Evolutionary conservation across 2,329 filamentous ascomycete species (phyloP), one percentile per base, ranked within the genome.

Genomic region (Aspergillus sp.): DNA sequence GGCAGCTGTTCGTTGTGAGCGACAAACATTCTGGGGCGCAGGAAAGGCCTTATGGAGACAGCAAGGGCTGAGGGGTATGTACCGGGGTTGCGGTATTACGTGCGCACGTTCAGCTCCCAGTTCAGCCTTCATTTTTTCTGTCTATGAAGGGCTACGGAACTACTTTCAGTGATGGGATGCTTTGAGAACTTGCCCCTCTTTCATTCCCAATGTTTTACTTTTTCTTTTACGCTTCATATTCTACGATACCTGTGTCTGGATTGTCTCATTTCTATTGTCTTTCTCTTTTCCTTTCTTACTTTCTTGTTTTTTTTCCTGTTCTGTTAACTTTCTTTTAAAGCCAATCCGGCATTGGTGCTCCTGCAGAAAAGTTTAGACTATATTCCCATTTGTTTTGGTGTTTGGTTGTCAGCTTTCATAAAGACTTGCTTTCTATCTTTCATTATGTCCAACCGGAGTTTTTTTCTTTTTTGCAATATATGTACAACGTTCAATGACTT

Each of bases 121-220:
- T 66, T 96, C 90, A n/a, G 93, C 93, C 6, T 90, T 97, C 61
- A 98, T 98, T 48, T 98, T 98, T 61, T 90, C 93, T 49, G 83
- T 97, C 48, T 97, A 90, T 63, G 93, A 97, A 68, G 86, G 83
- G 10, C 67, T 98, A 65, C 90, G 90, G 71, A 77, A 75, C 50
- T 72, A 81, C 54, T 77, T 93, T 58, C 65, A 62, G 50, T 74
- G 45, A 58, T 33, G 19, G 19, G 19, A 19, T 19, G 19, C 19
- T 19, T 19, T 19, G 19, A 19, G 19, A 19, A 19, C 19, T 19
- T 19, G 19, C 19, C 2, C 19, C 19, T 19, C 19, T 19, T 19
- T 19, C 19, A 19, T 19, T 19, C 4, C 19, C 19, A 19, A 19
- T 19, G 19, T 2, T 19, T 19, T 19, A 19, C 2, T 19, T 19